These are phyloP conservation scores for Solanum lignicaule DNA, from an alignment of 257 asterid genomes.

Conservation along the genomic window DNA sequence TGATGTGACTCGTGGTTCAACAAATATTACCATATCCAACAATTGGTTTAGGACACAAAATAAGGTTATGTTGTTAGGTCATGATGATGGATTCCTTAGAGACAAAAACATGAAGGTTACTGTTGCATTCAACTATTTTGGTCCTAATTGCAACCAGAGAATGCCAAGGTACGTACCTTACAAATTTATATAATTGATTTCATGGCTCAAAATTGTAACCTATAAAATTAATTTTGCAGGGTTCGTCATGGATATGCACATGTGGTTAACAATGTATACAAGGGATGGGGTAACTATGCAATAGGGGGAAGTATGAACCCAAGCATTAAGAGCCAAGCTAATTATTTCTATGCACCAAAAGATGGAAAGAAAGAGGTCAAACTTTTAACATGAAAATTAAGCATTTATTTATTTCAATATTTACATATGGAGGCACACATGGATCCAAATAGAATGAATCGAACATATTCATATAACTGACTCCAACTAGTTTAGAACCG, in stretches of 20 bases:
- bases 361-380: constrained; percentile 60
- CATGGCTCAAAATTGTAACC: too few relatives aligned
- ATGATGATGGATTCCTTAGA: constrained; percentile 50
- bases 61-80: constrained; percentile 83
- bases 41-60: constrained; percentile 64
- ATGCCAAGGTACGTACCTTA: constrained; percentile 58
- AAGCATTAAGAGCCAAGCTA: constrained; percentile 71
- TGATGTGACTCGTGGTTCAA: constrained; percentile 79
- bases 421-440: background rate
- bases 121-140: constrained; percentile 76
- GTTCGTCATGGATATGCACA: constrained; percentile 84
- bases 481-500: background rate
- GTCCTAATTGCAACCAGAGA: constrained; percentile 66
- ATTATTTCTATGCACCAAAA: constrained; percentile 65
- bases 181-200: background rate
- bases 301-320: constrained; percentile 92
- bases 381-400: background rate
- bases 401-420: too few relatives aligned
- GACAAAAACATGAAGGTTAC: constrained; percentile 73
- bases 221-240: constrained; percentile 13
- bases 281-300: constrained; percentile 80
- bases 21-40: constrained; percentile 60
- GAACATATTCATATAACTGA: too few relatives aligned
- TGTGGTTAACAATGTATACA: constrained; percentile 69
- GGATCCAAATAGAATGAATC: background rate